A percentile compares a stretch with the other conserved stretches of the same genome.
phyloP scores from a whole-genome alignment of 176 grass and related monocot genomes.

The Eragrostis nindensis region DNA sequence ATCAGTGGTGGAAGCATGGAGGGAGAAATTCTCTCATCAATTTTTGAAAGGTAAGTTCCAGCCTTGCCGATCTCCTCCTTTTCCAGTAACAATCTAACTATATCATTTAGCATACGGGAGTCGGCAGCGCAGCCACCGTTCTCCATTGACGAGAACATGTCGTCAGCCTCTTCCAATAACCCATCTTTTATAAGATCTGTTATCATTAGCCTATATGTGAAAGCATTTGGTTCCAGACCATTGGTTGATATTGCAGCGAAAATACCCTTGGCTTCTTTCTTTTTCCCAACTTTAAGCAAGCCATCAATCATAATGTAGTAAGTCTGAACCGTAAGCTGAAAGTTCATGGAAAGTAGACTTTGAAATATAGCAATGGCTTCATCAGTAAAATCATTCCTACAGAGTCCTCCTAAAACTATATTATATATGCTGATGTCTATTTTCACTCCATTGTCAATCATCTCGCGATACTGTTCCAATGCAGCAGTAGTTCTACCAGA shows the following conservation, averaged over 20 bases:
- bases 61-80: not conserved
- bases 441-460: not conserved
- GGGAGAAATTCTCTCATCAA: constrained; percentile 17
- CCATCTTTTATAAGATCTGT: constrained; percentile 1
- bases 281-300: not conserved
- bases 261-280: not conserved
- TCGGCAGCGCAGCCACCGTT: not conserved
- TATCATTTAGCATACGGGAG: not conserved
- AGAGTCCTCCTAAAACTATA: not conserved
- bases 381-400: not conserved
- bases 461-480: not conserved
- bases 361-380: not conserved
- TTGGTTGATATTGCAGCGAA: not conserved
- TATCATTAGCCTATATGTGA: not conserved
- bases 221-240: not conserved
- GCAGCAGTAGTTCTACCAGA: constrained; percentile 12
- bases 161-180: not conserved
- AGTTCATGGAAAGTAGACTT: not conserved
- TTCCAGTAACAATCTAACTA: not conserved
- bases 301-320: constrained; percentile 5
- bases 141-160: constrained; percentile 7
- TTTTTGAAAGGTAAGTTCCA: constrained; percentile 16
- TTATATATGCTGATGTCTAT: not conserved
- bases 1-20: not conserved
- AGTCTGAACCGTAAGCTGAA: not conserved